A percentile compares a stretch with the other conserved stretches of the same genome.
These are phyloP conservation scores for Apiotrichum mycotoxinovorans DNA, from an alignment of 1,284 basidiomycete species.

Conservation along the genomic window DNA sequence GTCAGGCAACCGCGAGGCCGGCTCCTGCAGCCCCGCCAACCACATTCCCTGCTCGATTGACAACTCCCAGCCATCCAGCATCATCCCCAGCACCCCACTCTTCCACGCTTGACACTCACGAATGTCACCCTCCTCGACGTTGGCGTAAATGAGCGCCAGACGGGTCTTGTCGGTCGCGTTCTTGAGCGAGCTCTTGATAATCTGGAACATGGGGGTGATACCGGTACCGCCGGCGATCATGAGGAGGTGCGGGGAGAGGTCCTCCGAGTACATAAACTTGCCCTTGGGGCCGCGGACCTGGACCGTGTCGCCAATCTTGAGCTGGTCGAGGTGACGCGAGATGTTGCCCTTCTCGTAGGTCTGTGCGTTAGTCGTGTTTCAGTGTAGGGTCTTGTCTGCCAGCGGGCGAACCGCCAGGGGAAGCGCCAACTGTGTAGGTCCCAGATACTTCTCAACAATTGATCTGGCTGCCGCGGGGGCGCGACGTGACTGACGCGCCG, in stretches of 20 bases:
- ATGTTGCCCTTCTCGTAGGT: conserved; percentile 97
- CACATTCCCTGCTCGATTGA: too few species aligned
- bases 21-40: too few species aligned
- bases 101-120: conserved; percentile 34
- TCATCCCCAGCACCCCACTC: background rate
- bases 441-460: too few species aligned
- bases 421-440: too few species aligned
- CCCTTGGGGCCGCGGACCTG: conserved; percentile 95
- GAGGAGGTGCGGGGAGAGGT: conserved; percentile 70
- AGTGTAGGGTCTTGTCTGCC: background rate
- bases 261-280: conserved; percentile 75
- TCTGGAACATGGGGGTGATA: conserved; percentile 98
- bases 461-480: too few species aligned
- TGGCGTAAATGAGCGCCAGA: conserved; percentile 89
- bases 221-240: conserved; percentile 96
- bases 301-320: conserved; percentile 81
- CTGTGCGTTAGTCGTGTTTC: conserved; percentile 51
- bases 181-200: conserved; percentile 80
- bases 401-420: too few species aligned
- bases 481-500: too few species aligned
- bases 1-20: too few species aligned
- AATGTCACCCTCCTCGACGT: conserved; percentile 85
- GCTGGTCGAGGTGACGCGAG: conserved; percentile 73
- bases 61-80: too few species aligned
- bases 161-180: conserved; percentile 80